These are phyloP conservation scores for Letharia lupina DNA, from an alignment of 495 filamentous ascomycete genomes.

Conservation along the genomic window DNA sequence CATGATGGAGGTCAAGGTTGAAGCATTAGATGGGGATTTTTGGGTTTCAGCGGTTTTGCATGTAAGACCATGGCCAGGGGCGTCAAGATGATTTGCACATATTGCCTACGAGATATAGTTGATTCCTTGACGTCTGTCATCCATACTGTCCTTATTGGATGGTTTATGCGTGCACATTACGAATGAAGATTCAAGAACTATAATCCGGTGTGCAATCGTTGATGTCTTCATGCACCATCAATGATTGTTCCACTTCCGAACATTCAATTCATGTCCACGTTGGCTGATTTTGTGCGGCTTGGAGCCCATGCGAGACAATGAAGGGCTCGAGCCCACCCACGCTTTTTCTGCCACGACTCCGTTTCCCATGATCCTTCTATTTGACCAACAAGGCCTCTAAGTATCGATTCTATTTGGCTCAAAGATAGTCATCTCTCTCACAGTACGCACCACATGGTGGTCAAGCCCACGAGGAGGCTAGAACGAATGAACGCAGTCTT, in stretches of 20 bases:
- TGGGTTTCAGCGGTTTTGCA: neutral
- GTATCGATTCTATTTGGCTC: neutral
- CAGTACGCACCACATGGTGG: neutral
- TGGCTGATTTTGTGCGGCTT: neutral
- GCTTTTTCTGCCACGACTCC: neutral
- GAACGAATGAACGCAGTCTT: neutral
- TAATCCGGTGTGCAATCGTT: neutral
- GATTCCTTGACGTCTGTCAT: neutral
- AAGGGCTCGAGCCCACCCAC: neutral
- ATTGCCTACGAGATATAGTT: neutral
- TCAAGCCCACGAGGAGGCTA: neutral
- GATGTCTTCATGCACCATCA: neutral
- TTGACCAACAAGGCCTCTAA: neutral
- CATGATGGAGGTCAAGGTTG: neutral
- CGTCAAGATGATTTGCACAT: neutral
- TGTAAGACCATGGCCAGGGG: neutral
- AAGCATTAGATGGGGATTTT: neutral
- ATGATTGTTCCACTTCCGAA: neutral
- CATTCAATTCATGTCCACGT: neutral
- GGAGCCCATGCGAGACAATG: neutral
- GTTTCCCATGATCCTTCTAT: neutral
- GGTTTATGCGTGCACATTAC: neutral
- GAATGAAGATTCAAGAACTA: neutral
- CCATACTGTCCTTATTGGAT: neutral
- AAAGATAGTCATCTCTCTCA: neutral